Conservation (phyloP, 2,329 filamentous ascomycete genomes). For the Colletotrichum sp. region DNA sequence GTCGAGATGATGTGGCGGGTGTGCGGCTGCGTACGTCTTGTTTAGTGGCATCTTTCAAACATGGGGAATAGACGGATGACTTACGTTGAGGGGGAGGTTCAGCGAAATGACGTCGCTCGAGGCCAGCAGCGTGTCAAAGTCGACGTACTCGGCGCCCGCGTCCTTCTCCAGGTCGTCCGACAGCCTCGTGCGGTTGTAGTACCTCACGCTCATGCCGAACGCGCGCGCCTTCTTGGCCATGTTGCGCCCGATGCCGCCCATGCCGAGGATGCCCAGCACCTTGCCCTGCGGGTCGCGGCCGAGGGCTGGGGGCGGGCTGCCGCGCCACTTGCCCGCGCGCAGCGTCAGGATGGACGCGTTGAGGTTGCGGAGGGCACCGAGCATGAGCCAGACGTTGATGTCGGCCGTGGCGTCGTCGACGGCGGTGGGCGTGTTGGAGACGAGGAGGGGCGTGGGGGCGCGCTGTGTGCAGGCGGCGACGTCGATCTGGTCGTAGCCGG, state of each 20-base stretch:
- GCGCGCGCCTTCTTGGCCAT: conserved; percentile 75
- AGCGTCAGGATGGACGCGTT: conserved; percentile 69
- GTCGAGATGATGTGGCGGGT: conserved; percentile 80
- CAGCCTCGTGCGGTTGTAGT: conserved; percentile 73
- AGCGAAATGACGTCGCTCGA: conserved; percentile 79
- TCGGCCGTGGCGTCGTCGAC: conserved; percentile 87
- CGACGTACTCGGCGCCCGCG: conserved; percentile 69
- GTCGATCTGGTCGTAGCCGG: conserved; percentile 86
- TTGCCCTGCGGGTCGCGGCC: conserved; percentile 84
- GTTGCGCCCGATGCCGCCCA: conserved; percentile 85
- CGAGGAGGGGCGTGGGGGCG: conserved; percentile 54
- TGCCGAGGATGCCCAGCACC: conserved; percentile 79
- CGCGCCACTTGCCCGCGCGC: conserved; percentile 72
- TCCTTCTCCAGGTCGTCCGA: conserved; percentile 55
- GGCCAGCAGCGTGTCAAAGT: conserved; percentile 73
- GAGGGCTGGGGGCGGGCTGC: conserved; percentile 57
- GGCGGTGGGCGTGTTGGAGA: conserved; percentile 83
- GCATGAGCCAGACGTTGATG: conserved; percentile 78
- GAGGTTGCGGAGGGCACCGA: conserved; percentile 80
- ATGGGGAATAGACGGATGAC: neutral
- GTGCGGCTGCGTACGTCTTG: conserved; percentile 43
- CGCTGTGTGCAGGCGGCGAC: conserved; percentile 72
- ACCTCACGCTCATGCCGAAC: conserved; percentile 78
- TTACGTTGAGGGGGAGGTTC: conserved; percentile 81
- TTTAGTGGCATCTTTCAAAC: neutral